Percentiles rank a stretch among this genome's conserved stretches.
Conservation (phyloP, 805 yeast species). For the Candida schatavii region DNA sequence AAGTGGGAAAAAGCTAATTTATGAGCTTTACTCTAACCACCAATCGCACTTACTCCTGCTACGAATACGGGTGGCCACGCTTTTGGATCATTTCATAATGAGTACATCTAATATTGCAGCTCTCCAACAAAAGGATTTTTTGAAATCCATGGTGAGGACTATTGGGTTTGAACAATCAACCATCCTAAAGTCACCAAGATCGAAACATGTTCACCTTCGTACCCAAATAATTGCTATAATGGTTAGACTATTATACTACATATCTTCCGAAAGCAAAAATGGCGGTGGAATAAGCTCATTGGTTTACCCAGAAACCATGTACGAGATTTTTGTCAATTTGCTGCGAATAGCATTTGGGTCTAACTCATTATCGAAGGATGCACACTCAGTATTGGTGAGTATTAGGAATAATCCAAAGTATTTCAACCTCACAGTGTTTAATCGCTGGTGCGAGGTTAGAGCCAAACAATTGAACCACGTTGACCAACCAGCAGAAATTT, state of each 20-base stretch:
- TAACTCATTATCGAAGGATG: constrained; percentile 38
- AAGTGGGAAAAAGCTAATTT: constrained; percentile 7
- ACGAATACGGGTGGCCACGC: constrained; percentile 42
- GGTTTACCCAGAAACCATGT: constrained; percentile 38
- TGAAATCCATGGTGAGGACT: constrained; percentile 39
- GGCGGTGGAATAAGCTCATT: constrained; percentile 27
- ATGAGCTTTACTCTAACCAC: constrained; percentile 30
- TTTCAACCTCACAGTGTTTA: constrained; percentile 37
- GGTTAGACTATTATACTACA: constrained; percentile 37
- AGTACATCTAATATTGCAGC: constrained; percentile 22
- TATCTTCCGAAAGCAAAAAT: constrained; percentile 32
- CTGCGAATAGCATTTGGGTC: constrained; percentile 53
- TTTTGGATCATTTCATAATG: constrained; percentile 46
- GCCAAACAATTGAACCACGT: constrained; percentile 37
- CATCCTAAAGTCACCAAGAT: constrained; percentile 44
- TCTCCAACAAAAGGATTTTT: constrained; percentile 34
- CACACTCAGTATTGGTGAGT: constrained; percentile 30
- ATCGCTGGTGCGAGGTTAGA: constrained; percentile 41
- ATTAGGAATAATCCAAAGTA: constrained; percentile 29
- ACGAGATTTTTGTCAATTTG: constrained; percentile 48
- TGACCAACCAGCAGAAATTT: constrained; percentile 6
- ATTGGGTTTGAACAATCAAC: constrained; percentile 49
- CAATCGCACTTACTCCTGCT: constrained; percentile 43
- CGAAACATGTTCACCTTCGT: constrained; percentile 33
- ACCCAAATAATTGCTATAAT: constrained; percentile 39